These are phyloP conservation scores for Reticulascus tulasneorum DNA, from an alignment of 2,329 filamentous ascomycete species.

Conservation along the genomic window DNA sequence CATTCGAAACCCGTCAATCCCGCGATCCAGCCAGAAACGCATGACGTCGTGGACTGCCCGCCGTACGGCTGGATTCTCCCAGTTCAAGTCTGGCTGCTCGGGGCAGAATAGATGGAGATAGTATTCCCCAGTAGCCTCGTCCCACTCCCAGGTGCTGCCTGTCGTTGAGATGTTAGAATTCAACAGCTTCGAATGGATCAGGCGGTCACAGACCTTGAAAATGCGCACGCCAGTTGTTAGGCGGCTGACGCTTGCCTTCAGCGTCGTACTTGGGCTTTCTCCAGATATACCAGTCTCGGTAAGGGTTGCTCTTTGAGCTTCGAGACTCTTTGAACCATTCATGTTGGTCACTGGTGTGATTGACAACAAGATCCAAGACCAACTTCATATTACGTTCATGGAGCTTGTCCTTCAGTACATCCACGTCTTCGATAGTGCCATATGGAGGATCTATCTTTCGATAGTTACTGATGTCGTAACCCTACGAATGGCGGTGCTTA, in stretches of 20 bases:
- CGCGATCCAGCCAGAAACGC: constrained; percentile 70
- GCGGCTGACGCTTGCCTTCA: constrained; percentile 54
- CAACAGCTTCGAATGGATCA: neutral
- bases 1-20: constrained; percentile 63
- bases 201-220: constrained; percentile 28
- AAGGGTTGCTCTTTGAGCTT: constrained; percentile 48
- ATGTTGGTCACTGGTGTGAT: constrained; percentile 61
- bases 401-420: constrained; percentile 55
- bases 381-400: constrained; percentile 64
- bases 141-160: constrained; percentile 46
- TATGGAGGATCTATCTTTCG: constrained; percentile 61
- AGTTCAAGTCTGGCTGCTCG: constrained; percentile 75
- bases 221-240: constrained; percentile 52
- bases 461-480: constrained; percentile 70
- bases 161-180: neutral
- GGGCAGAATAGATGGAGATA: constrained; percentile 67
- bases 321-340: constrained; percentile 55
- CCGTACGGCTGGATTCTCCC: constrained; percentile 65
- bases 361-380: constrained; percentile 69
- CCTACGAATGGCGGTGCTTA: constrained; percentile 23
- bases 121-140: constrained; percentile 45
- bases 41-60: constrained; percentile 64
- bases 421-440: constrained; percentile 64
- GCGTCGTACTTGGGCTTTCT: constrained; percentile 51
- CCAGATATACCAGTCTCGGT: constrained; percentile 65